Conservation (phyloP, 768 basidiomycete species). For the Cyathus striatus region DNA sequence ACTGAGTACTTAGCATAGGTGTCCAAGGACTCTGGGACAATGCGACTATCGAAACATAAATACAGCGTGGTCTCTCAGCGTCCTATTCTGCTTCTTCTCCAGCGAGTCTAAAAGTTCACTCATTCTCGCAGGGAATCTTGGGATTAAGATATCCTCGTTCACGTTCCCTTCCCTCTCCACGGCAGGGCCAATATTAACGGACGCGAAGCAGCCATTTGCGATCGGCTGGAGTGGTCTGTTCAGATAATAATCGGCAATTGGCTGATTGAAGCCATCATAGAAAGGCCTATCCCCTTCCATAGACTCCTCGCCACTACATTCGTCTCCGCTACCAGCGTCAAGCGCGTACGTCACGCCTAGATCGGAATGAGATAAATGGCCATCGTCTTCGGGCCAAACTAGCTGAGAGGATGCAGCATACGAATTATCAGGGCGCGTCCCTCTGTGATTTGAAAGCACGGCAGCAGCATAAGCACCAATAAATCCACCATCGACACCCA, state of each 20-base stretch:
- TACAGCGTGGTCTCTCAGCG: not conserved
- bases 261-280: conserved; percentile 1
- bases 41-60: not conserved
- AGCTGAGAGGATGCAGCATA: not conserved
- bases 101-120: not conserved
- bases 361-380: not conserved
- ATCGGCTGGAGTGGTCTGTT: too few relatives aligned
- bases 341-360: not conserved
- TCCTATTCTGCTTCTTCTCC: not conserved
- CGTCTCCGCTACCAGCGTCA: not conserved
- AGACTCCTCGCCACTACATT: not conserved
- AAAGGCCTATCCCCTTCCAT: not conserved
- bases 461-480: not conserved
- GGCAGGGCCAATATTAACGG: not conserved
- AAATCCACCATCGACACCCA: not conserved
- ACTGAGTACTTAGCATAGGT: too few relatives aligned
- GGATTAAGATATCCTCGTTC: not conserved
- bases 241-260: not conserved
- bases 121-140: not conserved
- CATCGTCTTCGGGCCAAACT: not conserved
- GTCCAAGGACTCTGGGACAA: too few relatives aligned
- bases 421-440: not conserved
- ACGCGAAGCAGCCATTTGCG: too few relatives aligned
- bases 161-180: not conserved
- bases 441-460: not conserved